Evolutionary conservation across 1,284 basidiomycete species (phyloP).

Genomic region (Trichosporon sp.): DNA sequence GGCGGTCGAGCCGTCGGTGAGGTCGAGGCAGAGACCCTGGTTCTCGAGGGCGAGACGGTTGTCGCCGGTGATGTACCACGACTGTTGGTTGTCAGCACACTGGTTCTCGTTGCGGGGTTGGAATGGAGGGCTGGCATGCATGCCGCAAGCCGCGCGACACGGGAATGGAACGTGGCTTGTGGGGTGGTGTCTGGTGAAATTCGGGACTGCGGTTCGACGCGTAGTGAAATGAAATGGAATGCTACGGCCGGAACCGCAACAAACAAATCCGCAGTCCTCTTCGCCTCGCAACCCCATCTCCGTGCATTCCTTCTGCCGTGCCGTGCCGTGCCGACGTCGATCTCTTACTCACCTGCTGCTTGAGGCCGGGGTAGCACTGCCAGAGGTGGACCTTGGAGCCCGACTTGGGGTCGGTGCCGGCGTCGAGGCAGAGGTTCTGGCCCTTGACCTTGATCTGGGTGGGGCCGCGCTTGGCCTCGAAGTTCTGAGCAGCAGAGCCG

Average conservation of each 20-base stretch:
- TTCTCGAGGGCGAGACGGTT: conserved; percentile 31
- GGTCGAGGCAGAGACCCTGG: conserved; percentile 42
- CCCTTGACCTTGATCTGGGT: conserved; percentile 33
- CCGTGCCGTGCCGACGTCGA: not conserved
- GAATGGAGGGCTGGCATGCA: not conserved
- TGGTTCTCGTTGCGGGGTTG: not conserved
- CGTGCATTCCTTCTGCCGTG: not conserved
- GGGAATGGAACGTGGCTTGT: not conserved
- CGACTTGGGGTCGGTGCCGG: conserved; percentile 32
- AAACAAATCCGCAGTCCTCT: not conserved
- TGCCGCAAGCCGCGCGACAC: not conserved
- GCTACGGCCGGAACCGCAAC: conserved; percentile 7
- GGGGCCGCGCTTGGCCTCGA: conserved; percentile 25
- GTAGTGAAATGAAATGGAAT: not conserved
- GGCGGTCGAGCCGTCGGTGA: conserved; percentile 34
- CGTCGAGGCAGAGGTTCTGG: conserved; percentile 47
- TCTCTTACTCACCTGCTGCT: conserved; percentile 26
- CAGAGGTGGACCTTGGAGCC: conserved; percentile 38
- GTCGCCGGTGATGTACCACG: conserved; percentile 39
- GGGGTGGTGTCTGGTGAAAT: not conserved
- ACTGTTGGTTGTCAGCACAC: not conserved
- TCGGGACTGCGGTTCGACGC: not conserved
- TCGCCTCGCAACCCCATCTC: not conserved
- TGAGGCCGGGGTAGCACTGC: conserved; percentile 32
- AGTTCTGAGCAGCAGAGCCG: conserved; percentile 32